phyloP scores from a whole-genome alignment of 768 basidiomycete genomes.

The Tulasnella sp. region DNA sequence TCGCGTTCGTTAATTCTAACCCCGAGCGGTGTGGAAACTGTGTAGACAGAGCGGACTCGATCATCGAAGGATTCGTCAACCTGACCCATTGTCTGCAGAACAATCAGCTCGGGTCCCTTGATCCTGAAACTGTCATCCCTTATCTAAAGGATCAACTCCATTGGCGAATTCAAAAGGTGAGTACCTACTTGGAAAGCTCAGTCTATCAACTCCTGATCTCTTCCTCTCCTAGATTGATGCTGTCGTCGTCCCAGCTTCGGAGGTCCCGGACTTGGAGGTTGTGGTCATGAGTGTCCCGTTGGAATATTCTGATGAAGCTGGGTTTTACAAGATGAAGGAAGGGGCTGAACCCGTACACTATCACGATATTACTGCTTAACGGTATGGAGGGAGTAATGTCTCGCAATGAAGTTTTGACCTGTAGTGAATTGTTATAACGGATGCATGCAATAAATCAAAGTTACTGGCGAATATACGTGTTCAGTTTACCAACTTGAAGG shows the following conservation, averaged over 20 bases:
- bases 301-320: too few relatives aligned
- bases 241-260: neutral
- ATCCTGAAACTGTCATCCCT: neutral
- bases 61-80: slow-evolving; percentile 2
- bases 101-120: slow-evolving; percentile 3
- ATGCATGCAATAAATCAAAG: too few relatives aligned
- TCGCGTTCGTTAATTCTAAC: slow-evolving; percentile 2
- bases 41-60: neutral
- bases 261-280: neutral
- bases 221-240: neutral
- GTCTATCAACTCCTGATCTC: neutral
- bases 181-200: neutral
- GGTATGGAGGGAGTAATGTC: slow-evolving; percentile 5
- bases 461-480: too few relatives aligned
- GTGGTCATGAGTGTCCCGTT: neutral
- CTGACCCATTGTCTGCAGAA: neutral
- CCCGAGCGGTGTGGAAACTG: slow-evolving; percentile 2
- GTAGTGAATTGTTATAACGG: too few relatives aligned
- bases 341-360: too few relatives aligned
- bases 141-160: slow-evolving; percentile 12
- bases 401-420: too few relatives aligned
- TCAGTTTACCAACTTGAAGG: too few relatives aligned
- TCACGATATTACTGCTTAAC: slow-evolving; percentile 2
- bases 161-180: slow-evolving; percentile 10
- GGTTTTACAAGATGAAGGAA: too few relatives aligned